phyloP scores from a whole-genome alignment of 2,329 filamentous ascomycete genomes.

The Verticillium albo-atrum region DNA sequence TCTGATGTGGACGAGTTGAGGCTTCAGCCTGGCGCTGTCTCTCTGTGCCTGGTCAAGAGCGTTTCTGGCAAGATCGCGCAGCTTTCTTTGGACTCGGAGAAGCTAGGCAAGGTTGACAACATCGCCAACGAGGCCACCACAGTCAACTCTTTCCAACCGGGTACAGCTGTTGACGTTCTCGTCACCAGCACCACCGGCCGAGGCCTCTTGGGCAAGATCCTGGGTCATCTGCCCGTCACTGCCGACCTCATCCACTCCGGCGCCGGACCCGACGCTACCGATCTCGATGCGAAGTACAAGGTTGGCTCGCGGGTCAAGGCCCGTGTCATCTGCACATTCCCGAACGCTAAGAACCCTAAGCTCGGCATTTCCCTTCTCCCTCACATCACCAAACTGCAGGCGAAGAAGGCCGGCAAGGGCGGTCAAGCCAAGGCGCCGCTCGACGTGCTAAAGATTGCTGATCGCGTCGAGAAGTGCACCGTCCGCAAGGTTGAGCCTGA shows the following conservation, averaged over 20 bases:
- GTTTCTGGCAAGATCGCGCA: conserved; percentile 81
- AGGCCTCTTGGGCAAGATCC: conserved; percentile 84
- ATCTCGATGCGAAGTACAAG: conserved; percentile 75
- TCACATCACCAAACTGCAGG: conserved; percentile 67
- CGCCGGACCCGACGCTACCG: conserved; percentile 60
- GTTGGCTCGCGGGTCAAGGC: conserved; percentile 79
- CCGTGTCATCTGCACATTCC: conserved; percentile 84
- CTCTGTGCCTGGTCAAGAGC: conserved; percentile 76
- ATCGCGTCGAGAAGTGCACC: conserved; percentile 71
- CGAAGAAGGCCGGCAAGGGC: conserved; percentile 38
- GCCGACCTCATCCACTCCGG: conserved; percentile 90
- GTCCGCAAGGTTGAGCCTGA: conserved; percentile 75
- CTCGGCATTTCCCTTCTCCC: conserved; percentile 83
- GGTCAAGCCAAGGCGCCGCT: conserved; percentile 43
- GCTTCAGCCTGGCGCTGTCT: conserved; percentile 77
- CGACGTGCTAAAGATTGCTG: conserved; percentile 63
- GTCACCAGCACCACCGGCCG: conserved; percentile 68
- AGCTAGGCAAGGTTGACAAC: conserved; percentile 62
- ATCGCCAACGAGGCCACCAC: conserved; percentile 73
- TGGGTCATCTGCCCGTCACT: conserved; percentile 87
- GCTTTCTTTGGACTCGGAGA: conserved; percentile 69
- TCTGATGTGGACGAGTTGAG: conserved; percentile 57
- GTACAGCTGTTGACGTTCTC: conserved; percentile 82
- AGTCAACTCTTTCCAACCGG: conserved; percentile 85
- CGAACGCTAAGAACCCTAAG: conserved; percentile 72